Base-by-base conservation (phyloP, 2,329 filamentous ascomycete species). In the Cladophialophora exuberans region DNA sequence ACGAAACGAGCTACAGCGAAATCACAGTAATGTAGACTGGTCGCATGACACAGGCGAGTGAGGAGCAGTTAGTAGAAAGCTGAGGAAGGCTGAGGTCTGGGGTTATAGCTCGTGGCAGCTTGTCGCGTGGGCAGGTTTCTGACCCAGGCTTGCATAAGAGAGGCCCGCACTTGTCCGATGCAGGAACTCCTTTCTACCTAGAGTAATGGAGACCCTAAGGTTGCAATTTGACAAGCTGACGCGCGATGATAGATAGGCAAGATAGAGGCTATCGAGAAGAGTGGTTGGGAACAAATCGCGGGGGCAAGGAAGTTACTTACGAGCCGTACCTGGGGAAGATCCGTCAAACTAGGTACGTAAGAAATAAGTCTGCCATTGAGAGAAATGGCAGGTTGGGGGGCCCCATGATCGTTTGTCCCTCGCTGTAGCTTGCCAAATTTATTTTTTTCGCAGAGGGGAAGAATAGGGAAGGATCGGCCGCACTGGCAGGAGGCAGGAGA, bases 181-280 rank as follows among this genome's bases (percentile, higher is more conserved):
- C 46, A 30, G 46, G 35, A 49, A 49, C 46, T 38, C 28, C 25
- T 39, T 39, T 38, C 46, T 49, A 10, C 25, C 30, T 39, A 11
- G 15, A 49, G 35, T 10, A 15, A 30, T n/a, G 22, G 45, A 35
- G 5, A 17, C 17, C n/a, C n/a, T n/a, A n/a, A n/a, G n/a, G n/a
- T n/a, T 28, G 28, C 28, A 18, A 42, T 26, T 25, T 11, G 25
- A 30, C 17, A 39, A 17, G 46, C 46, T 49, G 46, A 39, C 46
- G 25, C 22, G 10, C 20, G 23, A 33, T 17, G 33, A 41, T 10
- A 39, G 46, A 49, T 49, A 49, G 46, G 23, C 25, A 49, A 49
- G 46, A 49, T 49, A 49, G 46, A 49, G 31, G 15, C 6, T 17
- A n/a, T 28, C 23, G 33, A 49, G 23, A 15, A 30, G 33, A 49